Percentiles rank a stretch among this genome's conserved stretches.
Conservation (phyloP, 306 rosid genomes). For the Citrullus mucosospermus region DNA sequence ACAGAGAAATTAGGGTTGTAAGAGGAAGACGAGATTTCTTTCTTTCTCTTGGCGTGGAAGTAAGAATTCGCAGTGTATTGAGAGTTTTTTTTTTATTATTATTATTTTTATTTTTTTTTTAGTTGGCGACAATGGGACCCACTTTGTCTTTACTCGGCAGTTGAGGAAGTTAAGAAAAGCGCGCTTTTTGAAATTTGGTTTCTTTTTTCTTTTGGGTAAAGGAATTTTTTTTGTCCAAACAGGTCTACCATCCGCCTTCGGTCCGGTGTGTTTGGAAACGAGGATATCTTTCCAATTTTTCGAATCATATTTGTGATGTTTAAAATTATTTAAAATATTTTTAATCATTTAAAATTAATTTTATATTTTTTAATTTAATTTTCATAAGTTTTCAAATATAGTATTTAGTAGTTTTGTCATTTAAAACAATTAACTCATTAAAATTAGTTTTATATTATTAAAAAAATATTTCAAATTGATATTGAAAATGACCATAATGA, state of each 20-base stretch:
- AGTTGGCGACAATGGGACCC: constrained; percentile 20
- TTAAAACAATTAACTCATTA: no score
- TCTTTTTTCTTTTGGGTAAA: not conserved
- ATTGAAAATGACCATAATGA: no score
- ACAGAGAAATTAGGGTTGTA: constrained; percentile 14
- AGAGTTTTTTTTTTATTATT: not conserved
- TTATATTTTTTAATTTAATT: no score
- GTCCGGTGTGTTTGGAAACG: not conserved
- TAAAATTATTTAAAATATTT: no score
- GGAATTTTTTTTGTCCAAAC: not conserved
- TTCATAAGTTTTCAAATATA: no score
- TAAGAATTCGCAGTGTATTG: not conserved
- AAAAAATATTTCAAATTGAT: no score
- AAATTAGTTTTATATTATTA: no score
- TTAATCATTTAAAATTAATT: no score
- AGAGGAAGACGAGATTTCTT: constrained; percentile 17
- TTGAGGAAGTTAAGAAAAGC: constrained; percentile 15
- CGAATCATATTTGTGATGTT: no score
- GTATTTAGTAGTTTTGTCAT: no score
- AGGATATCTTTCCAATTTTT: no score
- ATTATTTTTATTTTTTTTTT: not conserved
- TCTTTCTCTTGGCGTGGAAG: constrained; percentile 10
- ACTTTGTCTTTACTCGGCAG: constrained; percentile 6
- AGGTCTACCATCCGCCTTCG: not conserved
- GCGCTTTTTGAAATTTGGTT: not conserved